phyloP scores from a whole-genome alignment of 148 eudicot species.

The Rhododendron griersonianum region DNA sequence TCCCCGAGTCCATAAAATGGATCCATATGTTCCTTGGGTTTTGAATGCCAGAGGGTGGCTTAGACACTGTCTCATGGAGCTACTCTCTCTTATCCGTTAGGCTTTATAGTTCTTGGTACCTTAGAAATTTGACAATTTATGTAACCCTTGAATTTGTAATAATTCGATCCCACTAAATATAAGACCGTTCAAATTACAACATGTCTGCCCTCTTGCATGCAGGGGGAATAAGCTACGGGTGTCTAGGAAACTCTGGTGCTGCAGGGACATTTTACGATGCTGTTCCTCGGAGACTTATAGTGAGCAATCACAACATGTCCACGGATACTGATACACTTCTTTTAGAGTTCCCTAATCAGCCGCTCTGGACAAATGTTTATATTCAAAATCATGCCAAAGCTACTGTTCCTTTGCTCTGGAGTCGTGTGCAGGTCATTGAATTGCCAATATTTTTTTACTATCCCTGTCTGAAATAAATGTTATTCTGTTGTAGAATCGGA shows the following conservation, averaged over 20 bases:
- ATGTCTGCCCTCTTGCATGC: conserved; percentile 14
- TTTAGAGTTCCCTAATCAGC: conserved; percentile 79
- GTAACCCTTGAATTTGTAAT: not conserved
- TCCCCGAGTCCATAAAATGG: not conserved
- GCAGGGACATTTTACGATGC: conserved; percentile 92
- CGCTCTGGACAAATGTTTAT: conserved; percentile 78
- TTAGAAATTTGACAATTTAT: not conserved
- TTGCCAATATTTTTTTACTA: not conserved
- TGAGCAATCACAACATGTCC: conserved; percentile 67
- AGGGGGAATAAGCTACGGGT: conserved; percentile 93
- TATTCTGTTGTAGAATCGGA: not conserved
- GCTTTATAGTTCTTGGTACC: not conserved
- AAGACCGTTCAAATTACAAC: not conserved
- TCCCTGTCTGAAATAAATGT: not conserved
- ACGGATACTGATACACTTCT: conserved; percentile 87
- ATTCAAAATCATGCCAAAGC: conserved; percentile 69
- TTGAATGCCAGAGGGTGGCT: not conserved
- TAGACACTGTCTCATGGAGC: not conserved
- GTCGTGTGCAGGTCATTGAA: conserved; percentile 81
- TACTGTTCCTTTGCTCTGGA: conserved; percentile 83
- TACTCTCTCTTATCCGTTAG: not conserved
- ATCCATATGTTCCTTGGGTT: not conserved
- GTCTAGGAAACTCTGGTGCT: conserved; percentile 81
- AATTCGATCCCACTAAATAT: not conserved
- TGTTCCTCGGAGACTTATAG: conserved; percentile 62